A percentile compares a stretch with the other conserved stretches of the same genome.
Conservation (phyloP, 331 rosid species). For the Cydonia oblonga region DNA sequence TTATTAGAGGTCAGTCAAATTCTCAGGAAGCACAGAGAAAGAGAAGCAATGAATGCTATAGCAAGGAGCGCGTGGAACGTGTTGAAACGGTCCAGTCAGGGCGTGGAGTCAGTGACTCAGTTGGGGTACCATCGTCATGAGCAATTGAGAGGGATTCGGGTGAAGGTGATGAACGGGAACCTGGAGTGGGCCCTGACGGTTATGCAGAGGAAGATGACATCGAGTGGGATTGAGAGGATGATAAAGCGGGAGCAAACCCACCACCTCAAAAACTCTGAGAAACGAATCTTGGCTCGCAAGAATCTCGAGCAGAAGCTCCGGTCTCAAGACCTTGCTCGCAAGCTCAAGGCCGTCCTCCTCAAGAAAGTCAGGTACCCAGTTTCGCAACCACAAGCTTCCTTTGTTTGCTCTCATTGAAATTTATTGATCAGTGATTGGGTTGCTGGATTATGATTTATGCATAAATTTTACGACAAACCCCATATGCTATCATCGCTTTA, state of each 20-base stretch:
- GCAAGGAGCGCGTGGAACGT: conserved; percentile 25
- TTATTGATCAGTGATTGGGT: too few relatives aligned
- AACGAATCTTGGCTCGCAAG: conserved; percentile 65
- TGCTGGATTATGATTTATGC: too few relatives aligned
- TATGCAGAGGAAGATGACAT: conserved; percentile 69
- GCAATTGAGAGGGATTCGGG: conserved; percentile 72
- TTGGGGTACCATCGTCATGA: conserved; percentile 14
- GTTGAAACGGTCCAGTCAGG: conserved; percentile 21
- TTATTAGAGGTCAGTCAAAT: too few relatives aligned
- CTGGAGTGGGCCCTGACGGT: conserved; percentile 45
- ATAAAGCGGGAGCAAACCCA: conserved; percentile 50
- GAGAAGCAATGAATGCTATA: conserved; percentile 38
- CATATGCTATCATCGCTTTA: too few relatives aligned
- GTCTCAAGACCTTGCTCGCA: conserved; percentile 70
- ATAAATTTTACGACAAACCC: too few relatives aligned
- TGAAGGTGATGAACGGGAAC: conserved; percentile 51
- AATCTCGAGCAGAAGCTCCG: conserved; percentile 45
- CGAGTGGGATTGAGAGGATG: conserved; percentile 85
- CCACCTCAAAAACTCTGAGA: conserved; percentile 88
- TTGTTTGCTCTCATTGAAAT: too few relatives aligned
- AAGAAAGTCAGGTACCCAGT: conserved; percentile 76
- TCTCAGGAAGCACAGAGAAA: background rate
- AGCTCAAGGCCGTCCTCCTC: conserved; percentile 60
- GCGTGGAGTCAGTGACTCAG: conserved; percentile 8
- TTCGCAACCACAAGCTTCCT: background rate